phyloP scores from a whole-genome alignment of 441 rosid species.

The Gossypium davidsonii region DNA sequence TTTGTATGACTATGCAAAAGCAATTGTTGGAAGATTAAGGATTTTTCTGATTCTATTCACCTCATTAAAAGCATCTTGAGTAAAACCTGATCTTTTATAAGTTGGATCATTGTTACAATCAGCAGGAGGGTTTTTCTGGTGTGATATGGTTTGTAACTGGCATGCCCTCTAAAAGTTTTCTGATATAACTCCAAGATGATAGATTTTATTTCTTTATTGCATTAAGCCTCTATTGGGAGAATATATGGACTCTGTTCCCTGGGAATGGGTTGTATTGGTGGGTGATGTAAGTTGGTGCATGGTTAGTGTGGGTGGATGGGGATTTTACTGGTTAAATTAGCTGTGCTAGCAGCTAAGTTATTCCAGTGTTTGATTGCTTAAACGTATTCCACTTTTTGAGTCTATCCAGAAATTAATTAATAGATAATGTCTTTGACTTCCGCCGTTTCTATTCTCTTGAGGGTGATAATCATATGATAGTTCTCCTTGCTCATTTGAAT shows the following conservation, averaged over 20 bases:
- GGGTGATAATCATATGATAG: background rate
- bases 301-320: background rate
- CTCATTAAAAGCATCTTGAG: background rate
- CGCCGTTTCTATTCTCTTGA: background rate
- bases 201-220: background rate
- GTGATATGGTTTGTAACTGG: background rate
- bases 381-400: background rate
- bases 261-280: background rate
- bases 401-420: background rate
- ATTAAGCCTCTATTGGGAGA: background rate
- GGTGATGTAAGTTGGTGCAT: background rate
- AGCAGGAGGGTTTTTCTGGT: background rate
- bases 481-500: conserved; percentile 7
- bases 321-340: background rate
- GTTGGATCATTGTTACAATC: background rate
- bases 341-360: background rate
- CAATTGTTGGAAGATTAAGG: background rate
- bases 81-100: background rate
- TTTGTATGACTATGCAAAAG: background rate
- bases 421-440: conserved; percentile 5
- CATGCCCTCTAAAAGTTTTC: conserved; percentile 2
- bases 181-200: background rate
- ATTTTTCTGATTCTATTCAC: background rate
- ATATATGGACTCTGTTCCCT: background rate
- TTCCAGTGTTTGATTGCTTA: conserved; percentile 1